Conservation (phyloP, 1,284 basidiomycete genomes). For the Ganoderma lingzhi region DNA sequence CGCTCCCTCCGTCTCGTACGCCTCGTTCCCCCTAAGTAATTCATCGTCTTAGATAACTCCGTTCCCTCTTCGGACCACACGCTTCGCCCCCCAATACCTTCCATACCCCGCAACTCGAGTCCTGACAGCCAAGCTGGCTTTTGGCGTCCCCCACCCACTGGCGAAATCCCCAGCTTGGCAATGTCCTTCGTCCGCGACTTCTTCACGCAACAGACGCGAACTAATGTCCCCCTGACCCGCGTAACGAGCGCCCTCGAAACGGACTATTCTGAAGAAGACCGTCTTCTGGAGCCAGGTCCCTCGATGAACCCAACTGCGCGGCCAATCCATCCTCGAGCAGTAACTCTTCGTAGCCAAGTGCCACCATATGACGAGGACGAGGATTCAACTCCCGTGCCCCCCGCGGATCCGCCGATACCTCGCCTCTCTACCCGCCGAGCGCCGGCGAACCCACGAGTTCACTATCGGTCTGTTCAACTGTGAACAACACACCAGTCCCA, state of each 20-base stretch:
- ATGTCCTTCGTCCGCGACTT: constrained; percentile 34
- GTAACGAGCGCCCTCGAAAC: constrained; percentile 30
- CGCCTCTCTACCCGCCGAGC: constrained; percentile 38
- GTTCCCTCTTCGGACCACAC: background rate
- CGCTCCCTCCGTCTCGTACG: constrained; percentile 15
- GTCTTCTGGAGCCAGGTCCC: constrained; percentile 27
- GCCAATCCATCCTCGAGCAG: constrained; percentile 27
- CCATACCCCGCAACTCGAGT: constrained; percentile 4
- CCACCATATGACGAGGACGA: constrained; percentile 31
- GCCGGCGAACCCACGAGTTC: constrained; percentile 24
- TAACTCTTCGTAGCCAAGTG: constrained; percentile 33
- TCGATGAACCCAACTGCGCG: constrained; percentile 22
- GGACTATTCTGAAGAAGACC: constrained; percentile 31
- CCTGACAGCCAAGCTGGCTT: constrained; percentile 28
- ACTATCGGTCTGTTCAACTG: constrained; percentile 42
- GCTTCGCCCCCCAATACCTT: background rate
- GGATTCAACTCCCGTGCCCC: constrained; percentile 36
- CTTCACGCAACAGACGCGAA: constrained; percentile 24
- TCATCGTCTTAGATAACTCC: constrained; percentile 9
- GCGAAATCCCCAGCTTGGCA: constrained; percentile 24
- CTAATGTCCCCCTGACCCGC: constrained; percentile 29
- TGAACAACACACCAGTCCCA: constrained; percentile 45
- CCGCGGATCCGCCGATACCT: constrained; percentile 29
- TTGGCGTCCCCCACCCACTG: constrained; percentile 18
- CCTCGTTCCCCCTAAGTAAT: constrained; percentile 13